Evolutionary conservation across 768 basidiomycete species (phyloP).

Genomic region (Russula foetens): DNA sequence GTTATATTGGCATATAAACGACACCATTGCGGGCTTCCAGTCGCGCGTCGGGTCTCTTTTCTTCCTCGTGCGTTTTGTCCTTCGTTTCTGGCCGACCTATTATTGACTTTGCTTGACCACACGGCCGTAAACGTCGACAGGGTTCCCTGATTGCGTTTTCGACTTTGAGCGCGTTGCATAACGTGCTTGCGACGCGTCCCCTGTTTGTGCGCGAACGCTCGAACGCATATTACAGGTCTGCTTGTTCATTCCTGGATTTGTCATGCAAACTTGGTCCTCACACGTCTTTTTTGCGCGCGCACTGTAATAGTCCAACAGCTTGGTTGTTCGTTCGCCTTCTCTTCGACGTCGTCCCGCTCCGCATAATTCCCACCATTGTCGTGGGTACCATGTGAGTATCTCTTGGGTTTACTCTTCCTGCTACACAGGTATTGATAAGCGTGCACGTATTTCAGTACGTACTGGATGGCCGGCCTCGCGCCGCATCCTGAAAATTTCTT

Average conservation of each 20-base stretch:
- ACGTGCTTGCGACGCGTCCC: conserved; percentile 73
- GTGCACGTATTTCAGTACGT: conserved; percentile 44
- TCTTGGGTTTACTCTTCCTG: neutral
- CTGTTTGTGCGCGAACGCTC: conserved; percentile 89
- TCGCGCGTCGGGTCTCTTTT: conserved; percentile 90
- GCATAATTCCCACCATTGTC: conserved; percentile 82
- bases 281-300: neutral
- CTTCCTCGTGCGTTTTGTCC: conserved; percentile 58
- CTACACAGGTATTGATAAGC: neutral
- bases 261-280: neutral
- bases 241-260: neutral
- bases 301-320: conserved; percentile 56
- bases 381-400: conserved; percentile 69
- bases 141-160: conserved; percentile 91
- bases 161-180: conserved; percentile 82
- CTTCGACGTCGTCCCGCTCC: conserved; percentile 85
- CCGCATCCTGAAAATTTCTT: conserved; percentile 77
- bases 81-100: no score
- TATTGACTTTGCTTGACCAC: neutral
- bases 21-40: conserved; percentile 89
- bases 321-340: conserved; percentile 87
- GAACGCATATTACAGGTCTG: conserved; percentile 74
- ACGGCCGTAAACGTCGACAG: conserved; percentile 31
- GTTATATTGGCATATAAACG: conserved; percentile 71
- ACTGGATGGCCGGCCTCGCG: conserved; percentile 93